A percentile compares a stretch with the other conserved stretches of the same genome.
These are phyloP conservation scores for Agrocybe chaxingu DNA, from an alignment of 768 basidiomycete species.

Conservation along the genomic window DNA sequence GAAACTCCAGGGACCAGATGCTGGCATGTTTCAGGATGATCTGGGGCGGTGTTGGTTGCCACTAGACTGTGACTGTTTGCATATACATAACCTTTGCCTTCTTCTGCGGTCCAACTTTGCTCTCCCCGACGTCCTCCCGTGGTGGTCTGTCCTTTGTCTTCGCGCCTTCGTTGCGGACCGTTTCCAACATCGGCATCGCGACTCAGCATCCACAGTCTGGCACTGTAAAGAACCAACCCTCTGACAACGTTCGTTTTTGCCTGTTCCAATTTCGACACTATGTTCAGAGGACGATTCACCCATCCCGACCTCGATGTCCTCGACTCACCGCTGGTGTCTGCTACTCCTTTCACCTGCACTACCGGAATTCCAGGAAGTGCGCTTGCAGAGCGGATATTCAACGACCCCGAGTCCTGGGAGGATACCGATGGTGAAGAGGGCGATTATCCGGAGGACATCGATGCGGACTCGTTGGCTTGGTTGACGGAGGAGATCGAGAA, in stretches of 20 bases:
- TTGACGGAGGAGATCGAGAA: conserved; percentile 32
- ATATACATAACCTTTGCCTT: too few species aligned
- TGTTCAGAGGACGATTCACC: conserved; percentile 25
- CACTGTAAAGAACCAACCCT: conserved; percentile 17
- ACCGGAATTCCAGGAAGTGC: conserved; percentile 33
- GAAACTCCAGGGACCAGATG: too few species aligned
- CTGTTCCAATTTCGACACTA: conserved; percentile 13
- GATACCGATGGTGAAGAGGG: conserved; percentile 24
- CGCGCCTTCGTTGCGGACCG: background rate
- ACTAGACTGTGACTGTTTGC: too few species aligned
- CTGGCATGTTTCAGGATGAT: too few species aligned
- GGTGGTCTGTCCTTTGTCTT: background rate
- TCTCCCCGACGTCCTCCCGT: too few species aligned
- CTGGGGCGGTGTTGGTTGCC: too few species aligned
- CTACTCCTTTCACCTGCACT: conserved; percentile 24
- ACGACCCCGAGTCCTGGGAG: conserved; percentile 41
- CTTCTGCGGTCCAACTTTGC: too few species aligned
- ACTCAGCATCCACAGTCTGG: conserved; percentile 18
- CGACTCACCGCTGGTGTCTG: conserved; percentile 35
- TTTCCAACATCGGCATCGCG: conserved; percentile 4
- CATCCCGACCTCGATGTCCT: conserved; percentile 36
- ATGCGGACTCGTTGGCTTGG: conserved; percentile 27
- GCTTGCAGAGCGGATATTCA: conserved; percentile 40
- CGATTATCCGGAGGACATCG: conserved; percentile 21
- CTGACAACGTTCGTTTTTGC: conserved; percentile 8